Evolutionary conservation across 1,284 basidiomycete genomes (phyloP).

Genomic region (Ganoderma meredithae): DNA sequence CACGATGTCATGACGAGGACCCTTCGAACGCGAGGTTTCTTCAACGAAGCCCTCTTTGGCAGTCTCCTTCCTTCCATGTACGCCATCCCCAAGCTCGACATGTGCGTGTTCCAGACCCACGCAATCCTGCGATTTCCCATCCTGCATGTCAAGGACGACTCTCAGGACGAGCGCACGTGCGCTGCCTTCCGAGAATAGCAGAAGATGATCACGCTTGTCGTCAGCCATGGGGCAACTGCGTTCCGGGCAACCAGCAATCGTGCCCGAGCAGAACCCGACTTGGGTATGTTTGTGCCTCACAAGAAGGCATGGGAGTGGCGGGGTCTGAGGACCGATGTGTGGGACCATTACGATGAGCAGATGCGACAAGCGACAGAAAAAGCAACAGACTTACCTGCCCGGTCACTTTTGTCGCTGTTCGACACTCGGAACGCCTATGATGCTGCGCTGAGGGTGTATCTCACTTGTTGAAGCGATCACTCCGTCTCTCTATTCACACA

Average conservation of each 20-base stretch:
- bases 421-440: not conserved
- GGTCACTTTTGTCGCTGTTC: not conserved
- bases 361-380: not conserved
- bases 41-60: not conserved
- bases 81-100: not conserved
- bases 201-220: not conserved
- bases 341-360: not conserved
- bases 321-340: not conserved
- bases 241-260: not conserved
- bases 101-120: not conserved
- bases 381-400: not conserved
- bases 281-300: not conserved
- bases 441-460: not conserved
- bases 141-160: not conserved
- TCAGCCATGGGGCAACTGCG: not conserved
- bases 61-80: not conserved
- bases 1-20: not conserved
- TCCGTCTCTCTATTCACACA: not conserved
- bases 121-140: not conserved
- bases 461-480: not conserved
- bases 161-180: not conserved
- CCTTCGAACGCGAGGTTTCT: not conserved
- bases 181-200: not conserved
- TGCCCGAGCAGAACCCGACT: not conserved
- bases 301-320: not conserved